A percentile compares a stretch with the other conserved stretches of the same genome.
Evolutionary conservation across 202 grass and related monocot genomes (phyloP).

Genomic region (Carex arenaria): DNA sequence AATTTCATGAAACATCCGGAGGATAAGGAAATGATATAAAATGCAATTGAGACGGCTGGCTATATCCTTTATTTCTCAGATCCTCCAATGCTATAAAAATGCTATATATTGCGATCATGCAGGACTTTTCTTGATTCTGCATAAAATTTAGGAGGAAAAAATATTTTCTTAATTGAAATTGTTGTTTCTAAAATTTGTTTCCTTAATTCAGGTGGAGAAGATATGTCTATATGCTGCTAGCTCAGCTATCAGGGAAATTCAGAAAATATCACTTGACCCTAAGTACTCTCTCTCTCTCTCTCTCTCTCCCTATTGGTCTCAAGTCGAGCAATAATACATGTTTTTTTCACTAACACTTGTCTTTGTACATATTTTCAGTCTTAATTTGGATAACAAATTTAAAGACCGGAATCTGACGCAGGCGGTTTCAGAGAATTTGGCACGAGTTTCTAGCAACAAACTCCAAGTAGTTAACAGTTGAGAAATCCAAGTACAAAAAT

Average conservation of each 20-base stretch:
- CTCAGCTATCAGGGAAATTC: conserved; percentile 90
- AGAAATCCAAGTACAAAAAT: conserved; percentile 6
- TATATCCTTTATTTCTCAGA: not conserved
- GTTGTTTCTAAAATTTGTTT: conserved; percentile 16
- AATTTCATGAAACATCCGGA: not conserved
- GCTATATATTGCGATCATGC: not conserved
- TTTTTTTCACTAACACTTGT: not conserved
- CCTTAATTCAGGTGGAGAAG: conserved; percentile 60
- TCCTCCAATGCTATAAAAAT: not conserved
- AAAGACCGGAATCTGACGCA: conserved; percentile 71
- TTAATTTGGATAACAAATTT: conserved; percentile 56
- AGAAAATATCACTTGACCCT: conserved; percentile 86
- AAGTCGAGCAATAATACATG: not conserved
- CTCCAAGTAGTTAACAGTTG: conserved; percentile 47
- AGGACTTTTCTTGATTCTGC: not conserved
- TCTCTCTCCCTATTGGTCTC: not conserved
- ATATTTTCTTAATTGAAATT: not conserved
- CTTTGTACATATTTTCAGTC: conserved; percentile 47
- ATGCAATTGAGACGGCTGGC: not conserved
- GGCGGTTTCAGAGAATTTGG: conserved; percentile 75
- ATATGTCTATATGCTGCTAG: conserved; percentile 93
- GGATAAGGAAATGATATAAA: not conserved
- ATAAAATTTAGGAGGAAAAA: not conserved
- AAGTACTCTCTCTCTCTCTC: conserved; percentile 33
- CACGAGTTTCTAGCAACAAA: conserved; percentile 47